Conservation (phyloP, 345 rosid genomes). For the Luvunga scandens region DNA sequence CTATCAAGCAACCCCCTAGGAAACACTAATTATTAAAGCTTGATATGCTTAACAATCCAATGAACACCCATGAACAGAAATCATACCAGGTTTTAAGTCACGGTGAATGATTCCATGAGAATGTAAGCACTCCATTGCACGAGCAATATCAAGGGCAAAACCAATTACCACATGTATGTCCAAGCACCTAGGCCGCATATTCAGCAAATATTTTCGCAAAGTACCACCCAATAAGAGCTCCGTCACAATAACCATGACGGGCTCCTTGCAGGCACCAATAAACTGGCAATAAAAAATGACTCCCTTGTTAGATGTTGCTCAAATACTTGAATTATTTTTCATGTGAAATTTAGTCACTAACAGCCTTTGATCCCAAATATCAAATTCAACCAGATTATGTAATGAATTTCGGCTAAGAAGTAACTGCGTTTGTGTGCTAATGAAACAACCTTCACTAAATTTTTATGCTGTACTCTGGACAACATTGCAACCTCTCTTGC, state of each 20-base stretch:
- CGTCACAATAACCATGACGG: constrained; percentile 92
- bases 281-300: constrained; percentile 47
- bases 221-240: constrained; percentile 90
- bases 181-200: constrained; percentile 63
- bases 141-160: constrained; percentile 93
- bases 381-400: neutral
- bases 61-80: neutral
- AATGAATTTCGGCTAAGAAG: constrained; percentile 4
- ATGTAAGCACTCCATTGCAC: constrained; percentile 99
- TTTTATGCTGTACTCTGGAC: constrained; percentile 87
- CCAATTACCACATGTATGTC: constrained; percentile 69
- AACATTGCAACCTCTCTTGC: constrained; percentile 89
- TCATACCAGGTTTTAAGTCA: constrained; percentile 92
- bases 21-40: neutral
- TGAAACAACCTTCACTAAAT: constrained; percentile 77
- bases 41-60: constrained; percentile 7
- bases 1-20: neutral
- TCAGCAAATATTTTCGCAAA: constrained; percentile 75
- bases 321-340: neutral
- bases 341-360: neutral
- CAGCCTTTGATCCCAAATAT: neutral
- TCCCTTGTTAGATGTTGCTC: neutral
- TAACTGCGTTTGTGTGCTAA: neutral
- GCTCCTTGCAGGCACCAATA: constrained; percentile 96
- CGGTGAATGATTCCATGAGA: constrained; percentile 96